Conservation (phyloP, 129 eudicot species). For the Logfia minima region DNA sequence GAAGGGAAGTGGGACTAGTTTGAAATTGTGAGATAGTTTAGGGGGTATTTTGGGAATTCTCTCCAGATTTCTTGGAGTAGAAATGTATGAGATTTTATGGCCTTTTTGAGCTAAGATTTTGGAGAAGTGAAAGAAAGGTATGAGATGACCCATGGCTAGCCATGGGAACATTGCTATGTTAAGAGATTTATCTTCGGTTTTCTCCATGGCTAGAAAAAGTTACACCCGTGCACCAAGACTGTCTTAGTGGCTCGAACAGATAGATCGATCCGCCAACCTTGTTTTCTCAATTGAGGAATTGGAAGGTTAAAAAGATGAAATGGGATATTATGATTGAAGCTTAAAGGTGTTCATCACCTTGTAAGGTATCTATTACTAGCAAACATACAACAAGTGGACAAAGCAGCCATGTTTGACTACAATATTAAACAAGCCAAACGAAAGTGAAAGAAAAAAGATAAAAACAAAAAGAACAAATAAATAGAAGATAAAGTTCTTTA, state of each 20-base stretch:
- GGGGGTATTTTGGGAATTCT: slow-evolving; percentile 57
- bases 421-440: background rate
- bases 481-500: background rate
- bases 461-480: background rate
- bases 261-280: slow-evolving; percentile 10
- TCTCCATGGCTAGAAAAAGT: slow-evolving; percentile 34
- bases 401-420: slow-evolving; percentile 32
- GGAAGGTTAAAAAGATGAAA: background rate
- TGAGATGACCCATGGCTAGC: slow-evolving; percentile 90
- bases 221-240: background rate
- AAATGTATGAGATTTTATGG: slow-evolving; percentile 55
- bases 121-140: slow-evolving; percentile 62
- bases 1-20: slow-evolving; percentile 45
- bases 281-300: background rate
- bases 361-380: background rate
- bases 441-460: background rate
- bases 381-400: slow-evolving; percentile 16
- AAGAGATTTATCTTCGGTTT: slow-evolving; percentile 29
- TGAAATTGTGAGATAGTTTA: slow-evolving; percentile 37
- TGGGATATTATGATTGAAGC: background rate
- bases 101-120: slow-evolving; percentile 59
- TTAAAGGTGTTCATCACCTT: background rate
- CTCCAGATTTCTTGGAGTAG: slow-evolving; percentile 73
- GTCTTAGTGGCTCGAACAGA: slow-evolving; percentile 9
- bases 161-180: slow-evolving; percentile 89